Evolutionary conservation across 1,139 yeast genomes (phyloP).

Genomic region (Pichia sorboxylosa): DNA sequence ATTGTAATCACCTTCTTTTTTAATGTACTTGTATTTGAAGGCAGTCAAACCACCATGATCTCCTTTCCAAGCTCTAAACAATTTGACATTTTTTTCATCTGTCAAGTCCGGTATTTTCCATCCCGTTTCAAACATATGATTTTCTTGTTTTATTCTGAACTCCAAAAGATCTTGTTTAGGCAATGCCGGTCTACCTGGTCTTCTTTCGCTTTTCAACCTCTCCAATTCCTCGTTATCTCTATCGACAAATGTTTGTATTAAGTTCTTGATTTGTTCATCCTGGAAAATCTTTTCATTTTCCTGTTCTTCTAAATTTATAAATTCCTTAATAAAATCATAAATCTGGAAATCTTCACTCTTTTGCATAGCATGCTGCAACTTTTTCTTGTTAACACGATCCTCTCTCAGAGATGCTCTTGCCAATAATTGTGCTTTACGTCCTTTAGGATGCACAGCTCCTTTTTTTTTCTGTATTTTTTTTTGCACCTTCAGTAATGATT

Average conservation of each 20-base stretch:
- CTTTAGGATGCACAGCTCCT: conserved; percentile 70
- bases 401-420: conserved; percentile 82
- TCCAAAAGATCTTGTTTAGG: conserved; percentile 58
- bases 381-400: conserved; percentile 49
- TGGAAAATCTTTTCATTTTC: conserved; percentile 26
- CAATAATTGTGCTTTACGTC: conserved; percentile 76
- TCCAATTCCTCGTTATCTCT: conserved; percentile 67
- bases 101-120: conserved; percentile 62
- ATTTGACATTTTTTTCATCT: conserved; percentile 45
- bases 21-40: conserved; percentile 35
- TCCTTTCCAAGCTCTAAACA: conserved; percentile 68
- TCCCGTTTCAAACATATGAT: conserved; percentile 55
- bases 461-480: conserved; percentile 49
- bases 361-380: conserved; percentile 43
- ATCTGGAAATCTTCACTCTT: conserved; percentile 49
- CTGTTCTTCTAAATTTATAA: conserved; percentile 26
- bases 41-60: conserved; percentile 68
- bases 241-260: conserved; percentile 51
- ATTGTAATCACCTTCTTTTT: conserved; percentile 24
- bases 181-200: conserved; percentile 81
- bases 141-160: conserved; percentile 48
- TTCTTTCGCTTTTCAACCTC: conserved; percentile 44
- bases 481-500: conserved; percentile 60
- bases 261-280: conserved; percentile 39
- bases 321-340: conserved; percentile 54